Conservation (phyloP, 225 moss, liverwort and hornwort species). For the Ulota crispa region DNA sequence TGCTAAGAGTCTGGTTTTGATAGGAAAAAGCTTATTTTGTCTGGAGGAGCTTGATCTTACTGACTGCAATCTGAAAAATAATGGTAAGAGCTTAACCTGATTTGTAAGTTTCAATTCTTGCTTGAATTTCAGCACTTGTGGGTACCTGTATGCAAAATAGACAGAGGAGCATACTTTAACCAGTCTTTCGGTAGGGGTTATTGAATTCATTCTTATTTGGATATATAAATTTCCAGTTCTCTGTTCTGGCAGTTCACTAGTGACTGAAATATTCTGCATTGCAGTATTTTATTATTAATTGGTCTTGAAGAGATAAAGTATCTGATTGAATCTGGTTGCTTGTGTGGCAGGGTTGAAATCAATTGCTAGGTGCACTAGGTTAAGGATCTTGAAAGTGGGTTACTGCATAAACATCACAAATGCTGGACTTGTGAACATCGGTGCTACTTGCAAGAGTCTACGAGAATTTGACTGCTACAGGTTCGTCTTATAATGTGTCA, state of each 20-base stretch:
- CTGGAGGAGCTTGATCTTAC: slow-evolving; percentile 85
- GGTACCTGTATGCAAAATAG: not conserved
- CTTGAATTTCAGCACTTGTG: not conserved
- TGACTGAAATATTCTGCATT: not conserved
- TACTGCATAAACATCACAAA: slow-evolving; percentile 70
- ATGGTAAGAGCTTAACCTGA: slow-evolving; percentile 42
- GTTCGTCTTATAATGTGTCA: slow-evolving; percentile 34
- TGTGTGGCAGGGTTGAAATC: slow-evolving; percentile 70
- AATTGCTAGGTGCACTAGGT: slow-evolving; percentile 63
- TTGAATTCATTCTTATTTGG: not conserved
- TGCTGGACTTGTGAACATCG: slow-evolving; percentile 60
- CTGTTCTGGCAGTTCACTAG: not conserved
- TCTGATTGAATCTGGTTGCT: slow-evolving; percentile 16
- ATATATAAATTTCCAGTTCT: not conserved
- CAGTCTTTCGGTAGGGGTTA: not conserved
- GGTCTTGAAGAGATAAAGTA: not conserved
- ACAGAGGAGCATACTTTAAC: not conserved
- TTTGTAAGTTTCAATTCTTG: not conserved
- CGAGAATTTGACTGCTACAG: slow-evolving; percentile 88
- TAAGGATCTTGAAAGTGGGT: slow-evolving; percentile 72
- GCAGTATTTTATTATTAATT: not conserved
- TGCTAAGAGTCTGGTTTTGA: slow-evolving; percentile 46
- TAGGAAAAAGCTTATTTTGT: slow-evolving; percentile 49
- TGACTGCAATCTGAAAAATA: slow-evolving; percentile 69
- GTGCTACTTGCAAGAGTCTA: slow-evolving; percentile 63